phyloP scores from a whole-genome alignment of 2,329 filamentous ascomycete genomes.

The Cercospora sp. region DNA sequence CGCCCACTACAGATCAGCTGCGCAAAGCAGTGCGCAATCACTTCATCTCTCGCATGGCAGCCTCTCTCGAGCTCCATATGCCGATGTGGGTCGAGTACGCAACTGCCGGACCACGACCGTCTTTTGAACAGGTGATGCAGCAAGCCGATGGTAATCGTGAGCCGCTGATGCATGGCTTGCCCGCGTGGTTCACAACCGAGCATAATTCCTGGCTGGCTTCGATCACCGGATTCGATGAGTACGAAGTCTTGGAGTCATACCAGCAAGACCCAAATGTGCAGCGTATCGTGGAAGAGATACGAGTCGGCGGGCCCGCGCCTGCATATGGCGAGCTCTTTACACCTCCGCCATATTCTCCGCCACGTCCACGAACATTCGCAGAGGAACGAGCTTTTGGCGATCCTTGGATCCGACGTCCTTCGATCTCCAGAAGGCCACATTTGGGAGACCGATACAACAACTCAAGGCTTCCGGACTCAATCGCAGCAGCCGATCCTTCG shows the following conservation, averaged over 20 bases:
- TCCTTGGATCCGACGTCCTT: not conserved
- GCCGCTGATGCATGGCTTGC: not conserved
- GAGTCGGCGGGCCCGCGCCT: not conserved
- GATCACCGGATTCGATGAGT: not conserved
- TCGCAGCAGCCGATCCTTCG: not conserved
- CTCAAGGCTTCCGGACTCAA: not conserved
- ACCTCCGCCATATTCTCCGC: not conserved
- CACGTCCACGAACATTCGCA: not conserved
- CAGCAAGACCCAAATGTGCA: not conserved
- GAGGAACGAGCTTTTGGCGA: not conserved
- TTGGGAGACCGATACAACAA: slow-evolving; percentile 2
- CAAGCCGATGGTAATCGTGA: not conserved
- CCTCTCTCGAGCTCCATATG: not conserved
- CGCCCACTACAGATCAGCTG: not conserved
- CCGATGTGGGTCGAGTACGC: not conserved
- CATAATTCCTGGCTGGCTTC: slow-evolving; percentile 8
- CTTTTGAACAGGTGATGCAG: not conserved
- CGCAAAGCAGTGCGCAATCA: slow-evolving; percentile 2
- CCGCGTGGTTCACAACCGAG: slow-evolving; percentile 2
- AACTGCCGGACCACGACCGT: not conserved
- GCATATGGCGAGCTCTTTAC: not conserved
- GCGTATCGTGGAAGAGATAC: not conserved
- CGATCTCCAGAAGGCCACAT: not conserved
- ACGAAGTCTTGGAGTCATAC: not conserved
- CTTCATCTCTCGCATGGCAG: slow-evolving; percentile 2